Base-by-base conservation (phyloP, 73 alveolate species). In the Tetrahymena elliotti region DNA sequence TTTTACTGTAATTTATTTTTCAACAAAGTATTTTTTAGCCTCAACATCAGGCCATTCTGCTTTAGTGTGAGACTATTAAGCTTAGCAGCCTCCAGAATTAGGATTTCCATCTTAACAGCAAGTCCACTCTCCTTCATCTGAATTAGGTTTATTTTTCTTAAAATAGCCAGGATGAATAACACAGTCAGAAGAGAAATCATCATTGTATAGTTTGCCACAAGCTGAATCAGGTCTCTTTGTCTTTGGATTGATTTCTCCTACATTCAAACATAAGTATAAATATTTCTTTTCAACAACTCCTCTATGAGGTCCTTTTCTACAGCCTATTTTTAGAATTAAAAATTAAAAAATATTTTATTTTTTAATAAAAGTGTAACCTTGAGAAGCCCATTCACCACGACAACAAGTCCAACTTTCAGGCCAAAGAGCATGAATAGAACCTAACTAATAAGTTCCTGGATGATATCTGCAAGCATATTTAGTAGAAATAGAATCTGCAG, bases 371-470 rank as follows among this genome's bases (percentile, higher is more conserved):
- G 22, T 18, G 11, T 18, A n/a, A 68, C 88, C 99, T 39, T 97
- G 98, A 8, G 98, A 95, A 94, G 98, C 99, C 99, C 99, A 99
- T 53, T 96, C 97, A 94, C 98, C 98, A 93, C 99, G 97, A 95
- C 99, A 99, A 97, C 99, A 99, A 35, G 99, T 97, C 99, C 99
- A 99, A 93, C 99, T 97, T 96, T 99, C 99, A 27, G 99, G 99
- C 99, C 99, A 99, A 93, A 98, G 96, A 22, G 99, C 99, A 94
- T 98, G 98, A 94, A 97, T 97, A 53, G 99, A 97, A 27, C 99
- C 99, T 94, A 99, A 99, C 96, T 98, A 99, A 96, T 98, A 99
- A 40, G 98, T 96, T 3, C 99, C 99, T 39, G 99, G 99, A 94
- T 99, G 99, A 94, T 98, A 98, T 53, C 93, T 93, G 94, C 99